phyloP scores from a whole-genome alignment of 805 yeast genomes.

The Nakazawaea laoshanensis region DNA sequence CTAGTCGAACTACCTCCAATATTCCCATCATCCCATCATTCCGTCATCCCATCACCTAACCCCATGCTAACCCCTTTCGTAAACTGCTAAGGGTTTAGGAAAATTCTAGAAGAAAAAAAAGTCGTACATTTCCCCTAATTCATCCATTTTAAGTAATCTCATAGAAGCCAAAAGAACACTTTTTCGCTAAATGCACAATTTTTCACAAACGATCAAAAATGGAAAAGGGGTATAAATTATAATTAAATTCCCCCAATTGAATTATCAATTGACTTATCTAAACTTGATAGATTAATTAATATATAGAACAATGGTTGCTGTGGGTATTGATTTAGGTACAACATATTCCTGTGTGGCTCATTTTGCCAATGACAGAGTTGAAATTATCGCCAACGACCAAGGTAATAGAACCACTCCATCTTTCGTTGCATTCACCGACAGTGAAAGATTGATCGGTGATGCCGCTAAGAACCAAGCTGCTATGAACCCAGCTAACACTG shows the following conservation, averaged over 20 bases:
- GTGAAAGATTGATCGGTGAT: slow-evolving; percentile 91
- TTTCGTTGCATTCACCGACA: slow-evolving; percentile 88
- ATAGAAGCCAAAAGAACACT: slow-evolving; percentile 4
- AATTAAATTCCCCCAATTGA: neutral
- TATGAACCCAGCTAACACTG: slow-evolving; percentile 83
- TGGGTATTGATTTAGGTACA: slow-evolving; percentile 78
- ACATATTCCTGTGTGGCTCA: slow-evolving; percentile 95
- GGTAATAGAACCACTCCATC: slow-evolving; percentile 98
- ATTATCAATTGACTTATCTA: neutral
- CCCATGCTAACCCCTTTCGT: too few relatives aligned
- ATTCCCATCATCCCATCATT: neutral
- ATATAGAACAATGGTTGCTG: slow-evolving; percentile 23
- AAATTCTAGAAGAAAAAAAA: too few relatives aligned
- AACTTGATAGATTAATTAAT: neutral
- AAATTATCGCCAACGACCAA: slow-evolving; percentile 94
- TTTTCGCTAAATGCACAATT: neutral
- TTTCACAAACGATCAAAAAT: neutral
- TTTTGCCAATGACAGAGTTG: slow-evolving; percentile 84
- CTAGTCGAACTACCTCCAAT: neutral
- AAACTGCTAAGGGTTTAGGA: neutral
- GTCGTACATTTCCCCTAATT: neutral
- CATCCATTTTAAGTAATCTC: slow-evolving; percentile 3
- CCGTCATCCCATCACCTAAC: too few relatives aligned
- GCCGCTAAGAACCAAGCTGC: slow-evolving; percentile 98
- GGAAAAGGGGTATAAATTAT: neutral